Evolutionary conservation across 2,329 filamentous ascomycete genomes (phyloP).

Genomic region (Hypoxylon sp.): DNA sequence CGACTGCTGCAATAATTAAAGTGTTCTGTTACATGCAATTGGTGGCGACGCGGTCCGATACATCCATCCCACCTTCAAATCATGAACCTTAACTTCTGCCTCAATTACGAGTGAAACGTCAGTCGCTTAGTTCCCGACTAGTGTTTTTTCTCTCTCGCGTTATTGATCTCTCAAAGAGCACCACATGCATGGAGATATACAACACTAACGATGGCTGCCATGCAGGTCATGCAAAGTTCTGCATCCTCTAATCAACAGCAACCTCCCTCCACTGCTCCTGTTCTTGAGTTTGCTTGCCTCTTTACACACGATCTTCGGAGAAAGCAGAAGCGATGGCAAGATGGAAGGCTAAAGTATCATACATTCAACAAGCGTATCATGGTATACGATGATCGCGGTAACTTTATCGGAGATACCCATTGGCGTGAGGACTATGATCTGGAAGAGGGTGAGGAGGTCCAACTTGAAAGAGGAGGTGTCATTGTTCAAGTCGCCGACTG

Average conservation of each 20-base stretch:
- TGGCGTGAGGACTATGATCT: constrained; percentile 76
- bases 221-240: constrained; percentile 38
- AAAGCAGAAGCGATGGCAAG: constrained; percentile 93
- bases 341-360: constrained; percentile 87
- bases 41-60: background rate
- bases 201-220: constrained; percentile 39
- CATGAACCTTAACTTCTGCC: no score
- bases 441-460: constrained; percentile 82
- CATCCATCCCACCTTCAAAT: no score
- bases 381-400: constrained; percentile 84
- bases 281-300: constrained; percentile 84
- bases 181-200: no score
- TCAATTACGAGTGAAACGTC: background rate
- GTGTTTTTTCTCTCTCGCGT: no score
- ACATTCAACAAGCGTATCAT: constrained; percentile 91
- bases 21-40: constrained; percentile 7
- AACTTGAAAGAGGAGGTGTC: constrained; percentile 76
- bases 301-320: constrained; percentile 86
- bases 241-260: constrained; percentile 29
- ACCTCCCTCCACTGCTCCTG: constrained; percentile 60
- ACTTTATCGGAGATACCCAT: constrained; percentile 85
- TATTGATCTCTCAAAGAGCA: no score
- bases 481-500: constrained; percentile 83
- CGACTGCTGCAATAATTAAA: constrained; percentile 8
- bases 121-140: no score